Conservation (phyloP, 2,329 filamentous ascomycete species). For the Stagonosporopsis vannaccii region DNA sequence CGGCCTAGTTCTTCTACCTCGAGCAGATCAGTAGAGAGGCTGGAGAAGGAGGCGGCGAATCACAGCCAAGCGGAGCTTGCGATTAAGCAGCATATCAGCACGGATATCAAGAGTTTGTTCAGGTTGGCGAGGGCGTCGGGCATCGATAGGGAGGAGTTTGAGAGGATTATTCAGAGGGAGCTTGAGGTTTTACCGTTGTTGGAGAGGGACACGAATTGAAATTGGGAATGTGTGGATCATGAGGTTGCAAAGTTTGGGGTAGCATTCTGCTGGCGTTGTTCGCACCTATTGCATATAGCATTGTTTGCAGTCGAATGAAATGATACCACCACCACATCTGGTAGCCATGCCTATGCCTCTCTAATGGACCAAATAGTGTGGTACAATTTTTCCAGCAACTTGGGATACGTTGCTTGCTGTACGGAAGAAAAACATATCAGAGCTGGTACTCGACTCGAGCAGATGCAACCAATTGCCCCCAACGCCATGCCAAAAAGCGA, state of each 20-base stretch:
- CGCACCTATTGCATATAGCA: conserved; percentile 1
- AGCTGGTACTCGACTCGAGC: neutral
- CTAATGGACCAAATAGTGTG: neutral
- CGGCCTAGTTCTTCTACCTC: conserved; percentile 53
- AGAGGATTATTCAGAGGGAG: conserved; percentile 73
- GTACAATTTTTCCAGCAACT: neutral
- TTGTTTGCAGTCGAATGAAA: neutral
- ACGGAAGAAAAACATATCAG: neutral
- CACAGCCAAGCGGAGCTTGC: conserved; percentile 73
- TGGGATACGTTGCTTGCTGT: neutral
- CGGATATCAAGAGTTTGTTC: conserved; percentile 79
- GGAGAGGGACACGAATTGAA: conserved; percentile 60
- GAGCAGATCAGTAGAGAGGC: conserved; percentile 61
- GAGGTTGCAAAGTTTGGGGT: neutral
- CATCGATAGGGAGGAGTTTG: conserved; percentile 78
- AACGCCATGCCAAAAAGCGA: neutral
- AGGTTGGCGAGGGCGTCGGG: conserved; percentile 73
- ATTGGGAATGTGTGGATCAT: neutral
- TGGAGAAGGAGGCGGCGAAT: conserved; percentile 64
- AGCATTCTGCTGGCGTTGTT: conserved; percentile 5
- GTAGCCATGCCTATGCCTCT: neutral
- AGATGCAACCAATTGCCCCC: neutral
- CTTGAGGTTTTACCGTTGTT: conserved; percentile 73
- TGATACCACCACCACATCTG: neutral
- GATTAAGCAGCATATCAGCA: conserved; percentile 79